Percentiles rank a stretch among this genome's conserved stretches.
Evolutionary conservation across 1,139 yeast species (phyloP).

Genomic region (Yarrowia galli): DNA sequence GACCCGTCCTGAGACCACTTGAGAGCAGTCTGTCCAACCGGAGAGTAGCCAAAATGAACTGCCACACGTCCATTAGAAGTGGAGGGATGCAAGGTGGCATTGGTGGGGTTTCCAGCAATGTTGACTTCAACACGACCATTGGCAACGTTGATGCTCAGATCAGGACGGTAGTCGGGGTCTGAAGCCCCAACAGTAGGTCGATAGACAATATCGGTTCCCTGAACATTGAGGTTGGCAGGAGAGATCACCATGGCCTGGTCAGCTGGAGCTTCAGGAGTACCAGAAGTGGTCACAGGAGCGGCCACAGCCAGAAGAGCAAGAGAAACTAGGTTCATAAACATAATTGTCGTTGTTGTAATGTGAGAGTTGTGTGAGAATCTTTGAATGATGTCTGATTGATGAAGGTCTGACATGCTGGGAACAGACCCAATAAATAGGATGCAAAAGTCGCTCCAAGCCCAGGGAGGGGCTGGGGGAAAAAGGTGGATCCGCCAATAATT

Average conservation of each 20-base stretch:
- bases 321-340: conserved; percentile 1
- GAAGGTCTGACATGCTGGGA: conserved; percentile 2
- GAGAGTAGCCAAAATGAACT: conserved; percentile 17
- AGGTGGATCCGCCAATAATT: conserved; percentile 8
- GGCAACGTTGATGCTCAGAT: conserved; percentile 25
- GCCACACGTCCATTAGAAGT: conserved; percentile 7
- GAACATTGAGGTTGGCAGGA: not conserved
- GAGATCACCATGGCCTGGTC: conserved; percentile 1
- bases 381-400: no score
- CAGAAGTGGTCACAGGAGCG: not conserved
- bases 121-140: conserved; percentile 2
- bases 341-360: not conserved
- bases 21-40: conserved; percentile 20
- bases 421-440: conserved; percentile 31
- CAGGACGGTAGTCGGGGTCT: conserved; percentile 21
- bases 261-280: conserved; percentile 2
- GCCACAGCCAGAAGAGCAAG: not conserved
- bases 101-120: conserved; percentile 12
- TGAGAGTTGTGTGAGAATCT: no score
- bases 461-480: conserved; percentile 1
- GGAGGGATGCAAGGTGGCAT: conserved; percentile 17
- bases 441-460: conserved; percentile 16
- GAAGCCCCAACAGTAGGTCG: conserved; percentile 24
- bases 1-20: conserved; percentile 18
- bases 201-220: conserved; percentile 23